These are phyloP conservation scores for Globisporangium cystogenes DNA, from an alignment of 352 stramenopile genomes.

Conservation along the genomic window DNA sequence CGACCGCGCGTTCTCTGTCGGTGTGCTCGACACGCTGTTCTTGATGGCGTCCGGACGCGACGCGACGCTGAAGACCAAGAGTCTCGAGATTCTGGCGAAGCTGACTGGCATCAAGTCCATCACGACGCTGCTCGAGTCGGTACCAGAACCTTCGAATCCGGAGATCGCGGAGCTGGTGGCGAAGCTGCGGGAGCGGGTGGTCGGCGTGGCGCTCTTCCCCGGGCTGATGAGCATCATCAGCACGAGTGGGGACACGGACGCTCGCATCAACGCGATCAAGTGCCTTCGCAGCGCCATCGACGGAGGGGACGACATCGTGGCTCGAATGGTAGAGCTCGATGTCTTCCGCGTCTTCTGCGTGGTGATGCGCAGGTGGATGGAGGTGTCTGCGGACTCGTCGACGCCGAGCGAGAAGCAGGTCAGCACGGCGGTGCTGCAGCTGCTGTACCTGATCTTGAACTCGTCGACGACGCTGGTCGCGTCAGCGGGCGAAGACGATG, in stretches of 20 bases:
- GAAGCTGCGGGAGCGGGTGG: conserved; percentile 59
- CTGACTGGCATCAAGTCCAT: conserved; percentile 56
- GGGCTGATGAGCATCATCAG: conserved; percentile 56
- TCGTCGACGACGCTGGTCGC: conserved; percentile 47
- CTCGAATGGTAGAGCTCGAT: conserved; percentile 67
- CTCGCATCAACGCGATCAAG: conserved; percentile 56
- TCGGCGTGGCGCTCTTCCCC: conserved; percentile 54
- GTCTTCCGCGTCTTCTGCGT: conserved; percentile 63
- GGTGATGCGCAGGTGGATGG: conserved; percentile 58
- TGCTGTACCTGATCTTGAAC: conserved; percentile 66
- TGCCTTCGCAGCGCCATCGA: conserved; percentile 63
- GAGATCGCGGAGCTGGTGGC: conserved; percentile 42
- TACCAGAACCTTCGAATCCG: conserved; percentile 29
- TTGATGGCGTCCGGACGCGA: conserved; percentile 61
- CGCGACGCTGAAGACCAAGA: conserved; percentile 34
- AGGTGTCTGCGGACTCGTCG: conserved; percentile 25
- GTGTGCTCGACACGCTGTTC: conserved; percentile 71
- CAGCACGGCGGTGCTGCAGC: conserved; percentile 43
- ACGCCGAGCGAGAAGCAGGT: conserved; percentile 17
- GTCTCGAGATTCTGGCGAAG: conserved; percentile 44
- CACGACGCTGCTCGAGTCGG: conserved; percentile 30
- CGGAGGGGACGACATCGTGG: conserved; percentile 44
- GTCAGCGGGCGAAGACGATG: conserved; percentile 45
- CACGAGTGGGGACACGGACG: conserved; percentile 32
- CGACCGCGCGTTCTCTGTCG: conserved; percentile 38